A percentile compares a stretch with the other conserved stretches of the same genome.
Evolutionary conservation across 1,284 basidiomycete genomes (phyloP).

Genomic region (Trametes pubescens): DNA sequence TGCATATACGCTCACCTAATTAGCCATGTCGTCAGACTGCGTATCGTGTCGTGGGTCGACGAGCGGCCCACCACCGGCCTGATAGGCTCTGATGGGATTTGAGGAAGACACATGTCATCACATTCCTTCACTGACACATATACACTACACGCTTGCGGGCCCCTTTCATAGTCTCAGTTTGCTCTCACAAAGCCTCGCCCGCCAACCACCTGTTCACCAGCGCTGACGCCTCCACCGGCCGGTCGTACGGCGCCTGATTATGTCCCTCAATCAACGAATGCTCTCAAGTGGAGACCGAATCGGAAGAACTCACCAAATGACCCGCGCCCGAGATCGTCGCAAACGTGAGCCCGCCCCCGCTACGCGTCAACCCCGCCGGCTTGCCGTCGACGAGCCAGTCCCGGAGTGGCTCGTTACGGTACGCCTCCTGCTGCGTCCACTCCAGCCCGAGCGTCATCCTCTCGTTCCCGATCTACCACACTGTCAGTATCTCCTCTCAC

Average conservation of each 20-base stretch:
- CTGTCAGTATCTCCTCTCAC: neutral
- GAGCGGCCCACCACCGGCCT: no score
- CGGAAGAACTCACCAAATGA: slow-evolving; percentile 55
- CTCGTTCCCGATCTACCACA: slow-evolving; percentile 59
- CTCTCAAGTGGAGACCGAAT: no score
- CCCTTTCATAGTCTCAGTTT: no score
- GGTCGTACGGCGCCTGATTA: slow-evolving; percentile 66
- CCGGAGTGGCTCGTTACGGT: slow-evolving; percentile 52
- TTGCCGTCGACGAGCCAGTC: slow-evolving; percentile 62
- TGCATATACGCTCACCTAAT: no score
- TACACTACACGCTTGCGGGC: no score
- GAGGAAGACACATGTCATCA: no score
- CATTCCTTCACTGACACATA: no score
- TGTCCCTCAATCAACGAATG: neutral
- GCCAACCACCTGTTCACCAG: slow-evolving; percentile 63
- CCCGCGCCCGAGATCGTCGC: slow-evolving; percentile 67
- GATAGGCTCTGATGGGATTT: no score
- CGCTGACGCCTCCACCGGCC: slow-evolving; percentile 61
- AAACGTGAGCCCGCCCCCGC: slow-evolving; percentile 67
- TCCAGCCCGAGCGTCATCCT: slow-evolving; percentile 67
- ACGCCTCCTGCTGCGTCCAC: slow-evolving; percentile 68
- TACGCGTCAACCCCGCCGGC: slow-evolving; percentile 64
- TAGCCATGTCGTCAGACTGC: no score
- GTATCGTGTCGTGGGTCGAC: no score
- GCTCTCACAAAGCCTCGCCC: slow-evolving; percentile 32